A percentile compares a stretch with the other conserved stretches of the same genome.
phyloP scores from a whole-genome alignment of 2,329 filamentous ascomycete species.

The Hymenoscyphus occultus region DNA sequence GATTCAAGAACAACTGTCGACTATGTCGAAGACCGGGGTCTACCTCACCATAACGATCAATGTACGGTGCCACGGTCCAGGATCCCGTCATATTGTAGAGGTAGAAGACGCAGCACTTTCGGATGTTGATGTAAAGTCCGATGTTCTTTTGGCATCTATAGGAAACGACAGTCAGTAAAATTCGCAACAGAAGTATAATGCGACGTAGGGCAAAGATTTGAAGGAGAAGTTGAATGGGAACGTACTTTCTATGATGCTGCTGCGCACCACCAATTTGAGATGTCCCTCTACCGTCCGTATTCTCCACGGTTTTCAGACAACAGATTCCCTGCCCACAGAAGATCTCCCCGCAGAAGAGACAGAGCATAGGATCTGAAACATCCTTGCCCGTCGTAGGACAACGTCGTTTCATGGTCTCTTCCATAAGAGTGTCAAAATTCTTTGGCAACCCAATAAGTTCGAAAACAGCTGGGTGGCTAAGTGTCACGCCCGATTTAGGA shows the following conservation, averaged over 20 bases:
- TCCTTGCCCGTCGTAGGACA: slow-evolving; percentile 93
- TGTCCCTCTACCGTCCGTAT: slow-evolving; percentile 37
- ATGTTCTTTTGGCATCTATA: slow-evolving; percentile 80
- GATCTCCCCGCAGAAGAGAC: slow-evolving; percentile 93
- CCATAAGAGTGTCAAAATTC: slow-evolving; percentile 88
- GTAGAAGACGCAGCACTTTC: slow-evolving; percentile 91
- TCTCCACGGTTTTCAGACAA: slow-evolving; percentile 62
- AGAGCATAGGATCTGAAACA: slow-evolving; percentile 84
- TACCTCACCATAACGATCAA: slow-evolving; percentile 93
- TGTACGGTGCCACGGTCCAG: slow-evolving; percentile 84
- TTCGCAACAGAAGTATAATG: slow-evolving; percentile 13
- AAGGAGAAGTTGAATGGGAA: slow-evolving; percentile 27
- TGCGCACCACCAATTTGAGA: slow-evolving; percentile 75
- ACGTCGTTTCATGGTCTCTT: slow-evolving; percentile 78
- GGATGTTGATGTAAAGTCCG: slow-evolving; percentile 94
- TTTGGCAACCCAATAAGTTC: slow-evolving; percentile 90
- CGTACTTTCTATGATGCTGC: slow-evolving; percentile 83
- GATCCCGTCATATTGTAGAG: slow-evolving; percentile 78
- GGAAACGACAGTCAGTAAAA: slow-evolving; percentile 28
- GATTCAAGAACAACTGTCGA: slow-evolving; percentile 87
- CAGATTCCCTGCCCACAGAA: slow-evolving; percentile 94
- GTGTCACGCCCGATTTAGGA: slow-evolving; percentile 11
- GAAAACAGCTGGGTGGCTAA: slow-evolving; percentile 85
- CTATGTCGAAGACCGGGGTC: slow-evolving; percentile 86
- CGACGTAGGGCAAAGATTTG: background rate